Base-by-base conservation (phyloP, 1,284 basidiomycete species). In the Moesziomyces aphidis region DNA sequence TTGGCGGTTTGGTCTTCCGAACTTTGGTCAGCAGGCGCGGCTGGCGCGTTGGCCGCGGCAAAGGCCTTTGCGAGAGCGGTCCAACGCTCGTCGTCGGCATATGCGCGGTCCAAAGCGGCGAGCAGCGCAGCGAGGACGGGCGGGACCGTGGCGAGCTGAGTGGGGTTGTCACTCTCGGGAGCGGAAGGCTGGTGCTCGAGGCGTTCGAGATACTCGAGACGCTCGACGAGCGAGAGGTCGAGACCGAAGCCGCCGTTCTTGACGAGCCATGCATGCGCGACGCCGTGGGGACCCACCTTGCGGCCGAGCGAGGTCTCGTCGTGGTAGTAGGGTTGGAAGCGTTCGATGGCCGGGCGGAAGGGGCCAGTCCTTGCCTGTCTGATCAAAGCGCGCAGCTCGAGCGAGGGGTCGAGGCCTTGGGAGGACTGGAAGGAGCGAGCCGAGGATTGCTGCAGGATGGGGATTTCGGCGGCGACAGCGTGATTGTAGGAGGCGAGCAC, bases 51-150 rank as follows among this genome's bases (percentile, higher is more conserved):
- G 4, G 55, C 24, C 21, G 54, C 39, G 19, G 49, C 19, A 4
- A 62, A 44, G 4, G 61, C 56, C 21, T 57, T 64, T 31, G 52
- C 57, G 7, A 54, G 48, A 11, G 50, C 46, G 4, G 61, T 47
- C 82, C 82, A 84, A 4, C 80, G 74, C 26, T 70, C 61, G 4
- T 92, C 85, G 60, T 86, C 89, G 10, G 84, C 81, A 77, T 95
- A 95, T 13, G 90, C 89, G 44, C 89, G 88, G 4, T 87, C 87
- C 52, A 96, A 84, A 0, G 89, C 91, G 31, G 83, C 85, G 49
- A 97, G 86, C 50, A 97, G 85, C 0, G 90, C 90, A 3, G 88
- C 88, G 60, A 97, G 85, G 7, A 94, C 91, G 5, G 90, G 90
- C 13, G 94, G 95, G 6, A 94, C 47, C 28, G 68, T 64, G 3